phyloP scores from a whole-genome alignment of 2,329 filamentous ascomycete genomes.

The Scytalidium sp. region DNA sequence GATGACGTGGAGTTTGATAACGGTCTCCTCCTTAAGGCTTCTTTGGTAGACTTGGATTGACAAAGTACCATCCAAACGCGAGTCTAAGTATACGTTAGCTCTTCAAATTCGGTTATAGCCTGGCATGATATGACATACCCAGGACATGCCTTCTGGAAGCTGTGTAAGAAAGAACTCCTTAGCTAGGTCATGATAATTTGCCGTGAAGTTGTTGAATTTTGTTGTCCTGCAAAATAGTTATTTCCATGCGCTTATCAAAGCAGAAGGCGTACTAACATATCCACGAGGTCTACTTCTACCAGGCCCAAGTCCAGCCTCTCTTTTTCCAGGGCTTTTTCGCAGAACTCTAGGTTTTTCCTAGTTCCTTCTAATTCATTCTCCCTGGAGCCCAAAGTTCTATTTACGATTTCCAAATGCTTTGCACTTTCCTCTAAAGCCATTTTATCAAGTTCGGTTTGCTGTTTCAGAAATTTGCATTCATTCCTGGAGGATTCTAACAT shows the following conservation, averaged over 20 bases:
- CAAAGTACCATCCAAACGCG: constrained; percentile 1
- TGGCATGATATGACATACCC: background rate
- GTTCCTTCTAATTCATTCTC: background rate
- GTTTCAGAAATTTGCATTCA: background rate
- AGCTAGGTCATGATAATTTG: constrained; percentile 4
- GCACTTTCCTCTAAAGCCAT: background rate
- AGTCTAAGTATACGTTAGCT: background rate
- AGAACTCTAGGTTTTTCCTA: background rate
- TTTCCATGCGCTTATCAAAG: background rate
- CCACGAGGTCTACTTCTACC: background rate
- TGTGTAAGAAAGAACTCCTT: constrained; percentile 7
- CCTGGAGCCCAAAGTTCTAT: background rate
- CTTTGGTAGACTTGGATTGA: background rate
- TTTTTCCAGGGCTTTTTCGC: background rate
- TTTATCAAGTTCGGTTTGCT: background rate
- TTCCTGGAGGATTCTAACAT: background rate
- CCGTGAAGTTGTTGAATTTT: constrained; percentile 1
- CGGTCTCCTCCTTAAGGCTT: constrained; percentile 1
- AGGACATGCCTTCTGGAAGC: constrained; percentile 2
- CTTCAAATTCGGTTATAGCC: background rate
- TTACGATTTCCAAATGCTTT: background rate
- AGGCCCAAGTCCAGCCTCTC: background rate
- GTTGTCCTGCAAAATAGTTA: constrained; percentile 3
- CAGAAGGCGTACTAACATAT: background rate
- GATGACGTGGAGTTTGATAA: constrained; percentile 3